These are phyloP conservation scores for Elymus sibiricus DNA, from an alignment of 176 grass and related monocot genomes.

Conservation along the genomic window DNA sequence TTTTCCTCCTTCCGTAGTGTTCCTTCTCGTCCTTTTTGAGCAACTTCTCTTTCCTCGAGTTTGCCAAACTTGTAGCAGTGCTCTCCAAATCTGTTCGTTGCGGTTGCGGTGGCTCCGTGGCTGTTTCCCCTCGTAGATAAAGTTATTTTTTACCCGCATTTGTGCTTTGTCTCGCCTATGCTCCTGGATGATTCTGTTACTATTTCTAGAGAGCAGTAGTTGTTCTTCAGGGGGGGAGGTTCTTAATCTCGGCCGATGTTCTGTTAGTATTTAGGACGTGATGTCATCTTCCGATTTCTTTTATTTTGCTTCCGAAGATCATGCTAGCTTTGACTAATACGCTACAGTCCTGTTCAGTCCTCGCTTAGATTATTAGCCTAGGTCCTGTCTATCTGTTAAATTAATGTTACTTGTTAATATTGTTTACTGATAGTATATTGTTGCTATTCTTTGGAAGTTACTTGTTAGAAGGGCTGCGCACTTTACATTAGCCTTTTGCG, in stretches of 20 bases:
- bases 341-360: neutral
- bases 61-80: constrained; percentile 9
- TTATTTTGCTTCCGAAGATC: neutral
- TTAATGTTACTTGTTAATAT: neutral
- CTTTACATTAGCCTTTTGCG: constrained; percentile 17
- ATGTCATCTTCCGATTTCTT: constrained; percentile 6
- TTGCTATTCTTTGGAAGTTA: constrained; percentile 22
- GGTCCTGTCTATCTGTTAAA: constrained; percentile 2
- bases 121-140: constrained; percentile 1
- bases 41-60: constrained; percentile 28
- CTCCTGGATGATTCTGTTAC: constrained; percentile 3
- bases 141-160: neutral
- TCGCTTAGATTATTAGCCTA: constrained; percentile 6
- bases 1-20: neutral
- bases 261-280: constrained; percentile 4
- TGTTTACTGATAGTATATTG: constrained; percentile 21
- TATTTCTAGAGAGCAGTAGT: neutral
- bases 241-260: neutral
- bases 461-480: constrained; percentile 8
- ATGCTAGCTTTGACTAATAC: constrained; percentile 18
- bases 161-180: neutral
- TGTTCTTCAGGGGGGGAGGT: neutral
- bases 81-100: neutral
- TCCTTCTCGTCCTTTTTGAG: neutral
- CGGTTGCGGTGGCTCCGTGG: neutral